A percentile compares a stretch with the other conserved stretches of the same genome.
phyloP scores from a whole-genome alignment of 306 rosid species.

The Calophaca sinica region DNA sequence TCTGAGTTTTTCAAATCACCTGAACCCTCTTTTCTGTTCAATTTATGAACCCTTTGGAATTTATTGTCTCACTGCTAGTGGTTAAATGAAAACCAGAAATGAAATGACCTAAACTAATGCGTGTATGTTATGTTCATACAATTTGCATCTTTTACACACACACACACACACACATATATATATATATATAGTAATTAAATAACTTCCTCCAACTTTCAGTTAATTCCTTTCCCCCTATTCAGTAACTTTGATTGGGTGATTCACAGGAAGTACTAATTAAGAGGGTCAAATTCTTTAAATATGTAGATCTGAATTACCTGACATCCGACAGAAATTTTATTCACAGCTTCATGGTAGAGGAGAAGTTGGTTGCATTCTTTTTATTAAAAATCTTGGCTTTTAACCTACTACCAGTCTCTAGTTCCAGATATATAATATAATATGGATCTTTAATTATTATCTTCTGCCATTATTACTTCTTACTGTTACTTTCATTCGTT shows the following conservation, averaged over 20 bases:
- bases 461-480: conserved; percentile 25
- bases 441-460: conserved; percentile 30
- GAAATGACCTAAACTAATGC: conserved; percentile 23
- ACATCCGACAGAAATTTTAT: conserved; percentile 20
- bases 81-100: conserved; percentile 26
- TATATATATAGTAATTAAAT: neutral
- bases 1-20: no score
- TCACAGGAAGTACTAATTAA: conserved; percentile 5
- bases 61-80: no score
- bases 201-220: conserved; percentile 7
- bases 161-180: no score
- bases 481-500: neutral
- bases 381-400: conserved; percentile 39
- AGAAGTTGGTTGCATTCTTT: conserved; percentile 42
- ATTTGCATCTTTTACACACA: neutral
- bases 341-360: neutral
- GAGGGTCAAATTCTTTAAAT: neutral
- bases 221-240: conserved; percentile 4
- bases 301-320: conserved; percentile 34
- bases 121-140: neutral
- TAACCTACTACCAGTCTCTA: conserved; percentile 44
- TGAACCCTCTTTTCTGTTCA: no score
- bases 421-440: neutral
- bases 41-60: no score
- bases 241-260: conserved; percentile 7